Evolutionary conservation across 352 stramenopile species (phyloP), one percentile per base, ranked within the genome.

Genomic region (Phytophthora syringae): DNA sequence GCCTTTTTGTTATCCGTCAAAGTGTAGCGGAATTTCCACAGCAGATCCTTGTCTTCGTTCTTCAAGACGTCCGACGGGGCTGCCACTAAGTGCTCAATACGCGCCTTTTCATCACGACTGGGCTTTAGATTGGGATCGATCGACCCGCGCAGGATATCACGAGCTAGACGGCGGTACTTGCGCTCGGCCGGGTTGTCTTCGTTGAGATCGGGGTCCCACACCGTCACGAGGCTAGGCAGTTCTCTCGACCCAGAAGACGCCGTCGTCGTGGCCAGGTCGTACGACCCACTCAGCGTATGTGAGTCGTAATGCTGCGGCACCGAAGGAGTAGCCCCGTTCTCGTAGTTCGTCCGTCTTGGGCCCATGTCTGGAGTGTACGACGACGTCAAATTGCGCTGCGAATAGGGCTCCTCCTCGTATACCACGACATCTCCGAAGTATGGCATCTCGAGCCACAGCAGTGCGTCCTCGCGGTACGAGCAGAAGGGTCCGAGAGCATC

Each of bases 71-170:
- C 93, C n/a, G 88, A 96, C 2, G 96, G 95, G 21, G 84, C 97
- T 9, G 86, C 82, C 34, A 99, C 82, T 48, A 99, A 91, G 27
- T 78, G 67, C 53, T 98, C 93, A 37, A 99, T 96, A 22, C 80
- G 67, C 4, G 86, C 87, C 61, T 97, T 94, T 70, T 99, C 95
- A 32, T 97, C 88, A 34, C 93, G 84, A 81, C 98, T 98, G 5
- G 98, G 98, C 69, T 99, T 99, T 12, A 99, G 81, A 55, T 98
- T 97, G 7, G 93, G 92, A 77, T 99, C 98, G 32, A 99, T 98
- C 2, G 97, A 89, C n/a, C 96, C 97, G 34, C 97, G 89, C 28
- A 99, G 73, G 37, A 98, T 90, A 68, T 99, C 96, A 57, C 97
- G 95, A 30, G 95, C 94, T 16, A 99, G 81, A 55, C 98, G 98